phyloP scores from a whole-genome alignment of 192 early-diverging fungal species.

The Gonapodya prolifera region DNA sequence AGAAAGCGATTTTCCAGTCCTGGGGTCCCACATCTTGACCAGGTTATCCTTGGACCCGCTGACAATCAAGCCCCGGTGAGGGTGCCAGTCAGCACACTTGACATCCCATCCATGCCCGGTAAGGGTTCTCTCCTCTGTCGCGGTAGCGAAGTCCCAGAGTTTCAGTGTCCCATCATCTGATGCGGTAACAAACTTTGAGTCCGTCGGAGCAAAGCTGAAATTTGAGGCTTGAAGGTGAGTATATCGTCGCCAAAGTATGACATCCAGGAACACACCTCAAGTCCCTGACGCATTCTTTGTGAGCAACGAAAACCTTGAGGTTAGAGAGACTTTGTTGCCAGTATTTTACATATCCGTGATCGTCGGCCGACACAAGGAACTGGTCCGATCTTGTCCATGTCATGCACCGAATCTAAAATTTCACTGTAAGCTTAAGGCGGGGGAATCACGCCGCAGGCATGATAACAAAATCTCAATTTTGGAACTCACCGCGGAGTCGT shows the following conservation, averaged over 20 bases:
- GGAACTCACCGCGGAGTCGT: not conserved
- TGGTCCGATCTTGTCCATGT: conserved; percentile 91
- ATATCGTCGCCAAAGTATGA: not conserved
- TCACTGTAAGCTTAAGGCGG: not conserved
- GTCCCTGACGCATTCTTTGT: conserved; percentile 83
- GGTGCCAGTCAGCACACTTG: conserved; percentile 95
- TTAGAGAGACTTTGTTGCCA: conserved; percentile 96
- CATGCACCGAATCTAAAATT: conserved; percentile 35
- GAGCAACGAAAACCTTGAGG: conserved; percentile 73
- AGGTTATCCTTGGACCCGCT: conserved; percentile 92
- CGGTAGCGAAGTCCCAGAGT: conserved; percentile 87
- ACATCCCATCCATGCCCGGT: conserved; percentile 95
- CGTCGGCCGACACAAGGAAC: conserved; percentile 90
- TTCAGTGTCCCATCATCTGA: conserved; percentile 93
- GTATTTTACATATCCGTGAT: conserved; percentile 88
- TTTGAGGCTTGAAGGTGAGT: not conserved
- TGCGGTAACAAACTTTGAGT: conserved; percentile 86
- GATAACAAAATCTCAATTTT: not conserved
- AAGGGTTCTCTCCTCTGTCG: conserved; percentile 64
- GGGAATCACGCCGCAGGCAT: not conserved
- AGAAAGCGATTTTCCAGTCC: conserved; percentile 67
- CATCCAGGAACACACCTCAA: conserved; percentile 35
- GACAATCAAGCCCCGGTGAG: conserved; percentile 78
- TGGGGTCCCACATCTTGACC: conserved; percentile 97
- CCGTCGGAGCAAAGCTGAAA: conserved; percentile 74